Conservation (phyloP, 2,329 filamentous ascomycete species). For the Tolypocladium paradoxum region DNA sequence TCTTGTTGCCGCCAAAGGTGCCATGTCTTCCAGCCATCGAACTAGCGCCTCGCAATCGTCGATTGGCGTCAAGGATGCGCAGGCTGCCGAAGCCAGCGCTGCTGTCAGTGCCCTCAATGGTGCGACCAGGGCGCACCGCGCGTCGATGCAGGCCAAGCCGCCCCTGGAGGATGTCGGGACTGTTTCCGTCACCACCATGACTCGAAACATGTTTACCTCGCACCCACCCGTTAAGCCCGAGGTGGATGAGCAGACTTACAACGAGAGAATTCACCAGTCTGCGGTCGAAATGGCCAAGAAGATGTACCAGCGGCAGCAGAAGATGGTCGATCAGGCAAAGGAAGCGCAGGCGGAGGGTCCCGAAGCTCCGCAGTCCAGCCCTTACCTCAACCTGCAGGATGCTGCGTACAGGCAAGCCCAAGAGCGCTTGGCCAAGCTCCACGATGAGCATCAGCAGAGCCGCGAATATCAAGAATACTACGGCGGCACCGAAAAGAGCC, state of each 20-base stretch:
- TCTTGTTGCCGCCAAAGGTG: conserved; percentile 64
- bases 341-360: conserved; percentile 23
- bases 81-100: conserved; percentile 23
- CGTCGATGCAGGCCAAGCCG: conserved; percentile 32
- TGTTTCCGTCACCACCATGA: conserved; percentile 55
- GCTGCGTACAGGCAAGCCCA: conserved; percentile 78
- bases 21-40: conserved; percentile 42
- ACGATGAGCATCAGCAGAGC: conserved; percentile 55
- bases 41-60: conserved; percentile 1
- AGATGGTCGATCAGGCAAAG: conserved; percentile 41
- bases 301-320: conserved; percentile 67
- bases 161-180: conserved; percentile 52
- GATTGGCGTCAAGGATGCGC: conserved; percentile 3
- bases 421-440: conserved; percentile 70
- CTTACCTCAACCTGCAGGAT: conserved; percentile 62
- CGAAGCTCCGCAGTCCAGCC: conserved; percentile 35
- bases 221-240: conserved; percentile 62
- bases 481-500: conserved; percentile 33
- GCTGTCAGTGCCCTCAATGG: conserved; percentile 63
- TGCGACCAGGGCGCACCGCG: conserved; percentile 55
- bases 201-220: conserved; percentile 67
- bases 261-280: conserved; percentile 67
- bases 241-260: conserved; percentile 60
- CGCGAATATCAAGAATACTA: conserved; percentile 69
- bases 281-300: conserved; percentile 82